phyloP scores from a whole-genome alignment of 768 basidiomycete species.

The Pulveroboletus sp. region DNA sequence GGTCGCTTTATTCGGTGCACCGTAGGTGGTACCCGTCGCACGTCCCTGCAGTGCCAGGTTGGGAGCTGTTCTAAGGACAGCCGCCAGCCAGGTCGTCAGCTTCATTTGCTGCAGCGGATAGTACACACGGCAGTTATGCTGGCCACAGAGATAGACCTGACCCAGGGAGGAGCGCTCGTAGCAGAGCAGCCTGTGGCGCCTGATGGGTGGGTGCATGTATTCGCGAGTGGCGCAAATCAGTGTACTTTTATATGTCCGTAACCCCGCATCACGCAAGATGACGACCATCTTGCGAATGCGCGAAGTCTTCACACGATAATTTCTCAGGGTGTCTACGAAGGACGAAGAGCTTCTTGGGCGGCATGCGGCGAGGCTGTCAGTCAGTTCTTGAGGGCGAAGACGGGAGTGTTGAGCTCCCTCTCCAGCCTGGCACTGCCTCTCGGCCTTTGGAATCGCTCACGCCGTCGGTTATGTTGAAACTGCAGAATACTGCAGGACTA shows the following conservation, averaged over 20 bases:
- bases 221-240: neutral
- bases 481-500: too few relatives aligned
- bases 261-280: conserved; percentile 6
- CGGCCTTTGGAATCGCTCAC: too few relatives aligned
- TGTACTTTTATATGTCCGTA: neutral
- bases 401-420: neutral
- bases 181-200: neutral
- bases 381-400: too few relatives aligned
- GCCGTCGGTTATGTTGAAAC: too few relatives aligned
- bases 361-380: too few relatives aligned
- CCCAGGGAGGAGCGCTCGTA: neutral
- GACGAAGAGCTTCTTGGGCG: too few relatives aligned
- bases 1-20: too few relatives aligned
- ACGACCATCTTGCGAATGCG: neutral
- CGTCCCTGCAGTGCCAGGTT: neutral
- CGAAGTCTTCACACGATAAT: too few relatives aligned
- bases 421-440: too few relatives aligned
- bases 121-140: neutral
- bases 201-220: neutral
- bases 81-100: neutral
- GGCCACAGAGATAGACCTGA: neutral
- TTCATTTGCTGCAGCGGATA: neutral
- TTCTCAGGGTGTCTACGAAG: too few relatives aligned
- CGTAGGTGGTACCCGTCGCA: neutral
- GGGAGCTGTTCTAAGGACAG: neutral